Evolutionary conservation across 768 basidiomycete species (phyloP).

Genomic region (Megacollybia marginata): DNA sequence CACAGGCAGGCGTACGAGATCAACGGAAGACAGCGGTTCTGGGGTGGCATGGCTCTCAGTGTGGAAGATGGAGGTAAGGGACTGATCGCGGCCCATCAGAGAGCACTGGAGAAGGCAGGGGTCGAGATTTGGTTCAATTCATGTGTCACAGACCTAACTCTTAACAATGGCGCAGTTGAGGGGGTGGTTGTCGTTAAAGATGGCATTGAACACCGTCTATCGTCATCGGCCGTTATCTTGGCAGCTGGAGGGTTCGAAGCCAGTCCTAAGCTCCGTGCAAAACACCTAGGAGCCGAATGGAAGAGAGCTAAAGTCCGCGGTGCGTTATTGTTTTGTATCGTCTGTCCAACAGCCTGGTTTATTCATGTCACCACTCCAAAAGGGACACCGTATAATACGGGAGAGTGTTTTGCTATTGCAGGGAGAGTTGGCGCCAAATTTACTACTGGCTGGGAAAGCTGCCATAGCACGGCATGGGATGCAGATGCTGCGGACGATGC

Average conservation of each 20-base stretch:
- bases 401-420: conserved; percentile 56
- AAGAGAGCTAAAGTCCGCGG: conserved; percentile 41
- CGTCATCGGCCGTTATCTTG: conserved; percentile 41
- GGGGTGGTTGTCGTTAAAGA: conserved; percentile 38
- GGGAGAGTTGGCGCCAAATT: conserved; percentile 41
- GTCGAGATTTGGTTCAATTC: conserved; percentile 54
- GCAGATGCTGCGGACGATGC: conserved; percentile 43
- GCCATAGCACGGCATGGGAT: conserved; percentile 70
- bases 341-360: not conserved
- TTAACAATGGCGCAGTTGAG: conserved; percentile 29
- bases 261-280: conserved; percentile 38
- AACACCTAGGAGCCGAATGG: conserved; percentile 56
- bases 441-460: conserved; percentile 63
- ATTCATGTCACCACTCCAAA: not conserved
- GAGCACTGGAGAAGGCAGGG: conserved; percentile 38
- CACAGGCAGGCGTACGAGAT: conserved; percentile 65
- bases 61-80: conserved; percentile 66
- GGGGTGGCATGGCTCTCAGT: conserved; percentile 61
- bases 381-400: conserved; percentile 63
- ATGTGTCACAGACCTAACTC: conserved; percentile 32
- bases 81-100: conserved; percentile 47
- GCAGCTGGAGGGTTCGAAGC: conserved; percentile 67
- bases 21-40: conserved; percentile 55
- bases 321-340: not conserved
- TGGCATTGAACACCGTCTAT: conserved; percentile 29